Evolutionary conservation across 2,329 filamentous ascomycete genomes (phyloP), one percentile per base, ranked within the genome.

Genomic region (Diplodia scrobiculata): DNA sequence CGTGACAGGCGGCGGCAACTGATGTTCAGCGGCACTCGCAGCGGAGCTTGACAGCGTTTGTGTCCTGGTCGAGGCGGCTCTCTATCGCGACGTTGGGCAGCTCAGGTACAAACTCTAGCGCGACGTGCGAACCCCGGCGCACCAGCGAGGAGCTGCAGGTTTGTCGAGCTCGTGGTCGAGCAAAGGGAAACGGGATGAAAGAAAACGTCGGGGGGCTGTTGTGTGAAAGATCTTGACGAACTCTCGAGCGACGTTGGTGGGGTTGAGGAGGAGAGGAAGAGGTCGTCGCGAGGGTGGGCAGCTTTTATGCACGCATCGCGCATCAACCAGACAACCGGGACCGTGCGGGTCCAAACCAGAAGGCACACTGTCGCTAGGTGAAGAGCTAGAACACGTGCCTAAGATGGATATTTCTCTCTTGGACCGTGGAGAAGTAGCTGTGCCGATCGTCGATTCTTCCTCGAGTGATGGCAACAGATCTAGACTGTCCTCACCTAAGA

Each of bases 281-380:
- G 36, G 38, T 45, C n/a, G 38, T 9, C 25, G 17, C 6, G 38
- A 7, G 19, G 25, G 17, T 19, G 38, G 38, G 17, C 14, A 5
- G 38, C n/a, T 11, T 47, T 60, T 60, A 60, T 60, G 11, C 6
- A 60, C 25, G 38, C 25, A 25, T 47, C 45, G 27, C 45, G 17
- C 11, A 27, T 17, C 55, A n/a, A 7, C 17, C 5, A 13, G 6
- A 21, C 55, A 60, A 14, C 51, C 14, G 5, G 21, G 17, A 38
- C 32, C 38, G 38, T 48, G 55, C 14, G 17, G n/a, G 2, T 4
- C 1, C 19, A 58, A 36, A 29, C 27, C 17, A 45, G 55, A 48
- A 48, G 38, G 54, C 10, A 21, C 27, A 5, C n/a, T 60, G 25
- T 17, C 1, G 29, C 14, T 27, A 45, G 17, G 21, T 27, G 47